Evolutionary conservation across 768 basidiomycete species (phyloP).

Genomic region (Psilocybe sp.): DNA sequence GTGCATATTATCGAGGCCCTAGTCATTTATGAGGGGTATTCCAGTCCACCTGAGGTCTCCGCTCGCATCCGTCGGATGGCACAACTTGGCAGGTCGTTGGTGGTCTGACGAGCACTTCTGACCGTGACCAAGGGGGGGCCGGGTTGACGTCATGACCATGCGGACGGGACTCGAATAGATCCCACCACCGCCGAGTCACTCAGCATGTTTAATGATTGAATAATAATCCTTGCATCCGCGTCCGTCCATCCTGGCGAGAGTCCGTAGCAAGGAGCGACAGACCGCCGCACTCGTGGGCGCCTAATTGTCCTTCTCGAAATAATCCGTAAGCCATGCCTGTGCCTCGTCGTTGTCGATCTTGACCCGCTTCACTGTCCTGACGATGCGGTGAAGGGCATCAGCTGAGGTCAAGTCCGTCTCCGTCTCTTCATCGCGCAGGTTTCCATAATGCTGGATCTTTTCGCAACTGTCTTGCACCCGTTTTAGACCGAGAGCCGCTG

Average conservation of each 20-base stretch:
- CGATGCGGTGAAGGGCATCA: slow-evolving; percentile 60
- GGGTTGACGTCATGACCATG: slow-evolving; percentile 5
- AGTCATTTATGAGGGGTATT: slow-evolving; percentile 4
- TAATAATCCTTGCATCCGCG: slow-evolving; percentile 10
- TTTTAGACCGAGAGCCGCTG: slow-evolving; percentile 84
- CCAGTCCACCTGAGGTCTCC: neutral
- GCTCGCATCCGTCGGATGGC: no score
- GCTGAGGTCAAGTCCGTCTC: slow-evolving; percentile 36
- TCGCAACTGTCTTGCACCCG: slow-evolving; percentile 86
- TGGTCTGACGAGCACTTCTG: neutral
- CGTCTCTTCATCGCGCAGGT: slow-evolving; percentile 56
- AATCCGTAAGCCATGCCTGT: slow-evolving; percentile 60
- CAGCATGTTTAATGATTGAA: neutral
- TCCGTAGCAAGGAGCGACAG: no score
- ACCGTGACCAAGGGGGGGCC: neutral
- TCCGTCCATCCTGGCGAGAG: slow-evolving; percentile 7
- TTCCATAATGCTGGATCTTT: slow-evolving; percentile 86
- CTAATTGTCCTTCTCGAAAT: slow-evolving; percentile 26
- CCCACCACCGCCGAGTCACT: neutral
- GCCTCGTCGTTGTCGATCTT: slow-evolving; percentile 70
- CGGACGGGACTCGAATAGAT: slow-evolving; percentile 3
- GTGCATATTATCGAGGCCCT: neutral
- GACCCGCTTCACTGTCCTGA: slow-evolving; percentile 50
- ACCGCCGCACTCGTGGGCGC: no score
- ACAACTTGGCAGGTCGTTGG: no score